A percentile compares a stretch with the other conserved stretches of the same genome.
Conservation (phyloP, 176 grass and related monocot species). For the Lolium multiflorum region DNA sequence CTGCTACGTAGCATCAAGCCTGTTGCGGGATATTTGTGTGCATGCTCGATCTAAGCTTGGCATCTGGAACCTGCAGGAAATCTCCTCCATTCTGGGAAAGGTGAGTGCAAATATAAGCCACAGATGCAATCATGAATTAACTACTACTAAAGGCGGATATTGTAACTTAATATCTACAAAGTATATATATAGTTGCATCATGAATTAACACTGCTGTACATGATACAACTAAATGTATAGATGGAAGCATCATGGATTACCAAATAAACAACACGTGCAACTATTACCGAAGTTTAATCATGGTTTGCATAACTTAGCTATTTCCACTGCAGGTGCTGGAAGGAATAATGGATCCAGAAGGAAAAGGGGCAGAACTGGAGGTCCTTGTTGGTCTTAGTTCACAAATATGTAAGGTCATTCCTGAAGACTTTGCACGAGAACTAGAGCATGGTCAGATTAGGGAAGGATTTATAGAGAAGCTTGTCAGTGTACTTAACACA, state of each 20-base stretch:
- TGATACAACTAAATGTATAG: neutral
- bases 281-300: neutral
- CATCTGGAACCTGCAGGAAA: neutral
- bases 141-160: neutral
- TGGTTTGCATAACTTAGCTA: neutral
- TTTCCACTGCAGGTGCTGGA: constrained; percentile 25
- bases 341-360: neutral
- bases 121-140: neutral
- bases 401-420: no score
- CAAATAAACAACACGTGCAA: neutral
- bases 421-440: no score
- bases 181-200: no score
- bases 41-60: constrained; percentile 16
- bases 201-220: neutral
- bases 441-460: no score
- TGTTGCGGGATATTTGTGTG: constrained; percentile 19
- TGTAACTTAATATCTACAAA: neutral
- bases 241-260: neutral
- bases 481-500: no score
- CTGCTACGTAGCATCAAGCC: constrained; percentile 24
- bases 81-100: neutral
- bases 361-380: no score
- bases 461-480: no score
- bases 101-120: neutral
- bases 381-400: no score